A percentile compares a stretch with the other conserved stretches of the same genome.
These are phyloP conservation scores for Neurospora sp. DNA, from an alignment of 2,329 filamentous ascomycete species.

Conservation along the genomic window DNA sequence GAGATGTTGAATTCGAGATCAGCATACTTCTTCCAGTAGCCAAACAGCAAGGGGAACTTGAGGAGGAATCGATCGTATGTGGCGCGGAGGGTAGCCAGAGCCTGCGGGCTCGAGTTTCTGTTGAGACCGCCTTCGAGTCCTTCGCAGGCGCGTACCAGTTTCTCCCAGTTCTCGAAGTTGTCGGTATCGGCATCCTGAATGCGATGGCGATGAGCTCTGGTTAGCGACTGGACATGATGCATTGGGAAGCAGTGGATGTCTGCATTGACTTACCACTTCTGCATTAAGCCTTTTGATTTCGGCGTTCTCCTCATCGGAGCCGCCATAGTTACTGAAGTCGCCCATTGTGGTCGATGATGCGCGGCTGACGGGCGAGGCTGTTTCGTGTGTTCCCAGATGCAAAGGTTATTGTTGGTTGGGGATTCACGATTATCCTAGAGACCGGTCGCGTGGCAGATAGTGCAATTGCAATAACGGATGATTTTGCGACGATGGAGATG, in stretches of 20 bases:
- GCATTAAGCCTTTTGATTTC: constrained; percentile 70
- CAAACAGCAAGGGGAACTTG: constrained; percentile 91
- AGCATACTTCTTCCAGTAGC: constrained; percentile 99
- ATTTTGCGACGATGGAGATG: neutral
- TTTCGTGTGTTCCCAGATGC: neutral
- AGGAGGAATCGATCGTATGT: constrained; percentile 87
- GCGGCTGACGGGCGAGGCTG: constrained; percentile 7
- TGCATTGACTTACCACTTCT: constrained; percentile 58
- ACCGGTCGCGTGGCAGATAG: neutral
- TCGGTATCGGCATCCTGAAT: constrained; percentile 61
- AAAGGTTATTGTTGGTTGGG: neutral
- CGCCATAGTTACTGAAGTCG: constrained; percentile 60
- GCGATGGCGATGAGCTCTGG: constrained; percentile 15
- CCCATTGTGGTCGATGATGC: constrained; percentile 40
- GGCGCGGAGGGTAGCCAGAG: constrained; percentile 76
- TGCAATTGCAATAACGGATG: neutral
- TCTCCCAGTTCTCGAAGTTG: constrained; percentile 92
- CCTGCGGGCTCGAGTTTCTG: constrained; percentile 90
- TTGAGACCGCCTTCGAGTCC: constrained; percentile 85
- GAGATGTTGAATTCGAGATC: constrained; percentile 95
- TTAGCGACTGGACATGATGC: neutral
- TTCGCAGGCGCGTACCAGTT: constrained; percentile 74
- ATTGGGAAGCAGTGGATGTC: neutral
- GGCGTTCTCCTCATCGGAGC: constrained; percentile 69
- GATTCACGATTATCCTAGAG: neutral